Evolutionary conservation across 768 basidiomycete genomes (phyloP).

Genomic region (Boletus edulis): DNA sequence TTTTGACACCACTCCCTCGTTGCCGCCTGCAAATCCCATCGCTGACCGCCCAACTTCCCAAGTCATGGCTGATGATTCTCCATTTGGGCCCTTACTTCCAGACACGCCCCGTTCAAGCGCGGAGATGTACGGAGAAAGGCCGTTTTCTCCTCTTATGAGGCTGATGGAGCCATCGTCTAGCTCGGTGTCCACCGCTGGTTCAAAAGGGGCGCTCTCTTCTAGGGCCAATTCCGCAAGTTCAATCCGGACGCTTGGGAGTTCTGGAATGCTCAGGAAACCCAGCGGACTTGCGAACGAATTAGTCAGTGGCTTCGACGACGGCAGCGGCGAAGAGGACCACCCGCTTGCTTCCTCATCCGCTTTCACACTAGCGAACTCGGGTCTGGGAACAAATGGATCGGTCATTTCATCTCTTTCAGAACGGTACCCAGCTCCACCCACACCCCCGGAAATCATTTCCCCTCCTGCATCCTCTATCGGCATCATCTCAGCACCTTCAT

Average conservation of each 20-base stretch:
- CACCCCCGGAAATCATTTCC: slow-evolving; percentile 29
- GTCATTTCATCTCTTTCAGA: slow-evolving; percentile 29
- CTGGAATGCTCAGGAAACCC: slow-evolving; percentile 10
- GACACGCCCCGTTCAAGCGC: slow-evolving; percentile 29
- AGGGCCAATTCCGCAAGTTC: slow-evolving; percentile 12
- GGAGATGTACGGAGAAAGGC: slow-evolving; percentile 25
- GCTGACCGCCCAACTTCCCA: slow-evolving; percentile 6
- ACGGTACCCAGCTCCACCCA: slow-evolving; percentile 28
- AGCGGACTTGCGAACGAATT: slow-evolving; percentile 22
- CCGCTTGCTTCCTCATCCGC: background rate
- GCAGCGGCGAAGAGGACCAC: background rate
- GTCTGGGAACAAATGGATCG: background rate
- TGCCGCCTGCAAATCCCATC: slow-evolving; percentile 13
- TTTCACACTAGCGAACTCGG: background rate
- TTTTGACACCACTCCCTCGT: background rate
- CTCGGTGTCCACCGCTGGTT: background rate
- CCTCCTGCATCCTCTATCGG: slow-evolving; percentile 24
- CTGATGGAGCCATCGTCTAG: slow-evolving; percentile 19
- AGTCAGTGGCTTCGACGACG: background rate
- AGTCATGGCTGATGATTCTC: slow-evolving; percentile 23
- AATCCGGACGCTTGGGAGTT: slow-evolving; percentile 2
- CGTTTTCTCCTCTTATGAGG: slow-evolving; percentile 28
- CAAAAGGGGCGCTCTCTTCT: slow-evolving; percentile 7
- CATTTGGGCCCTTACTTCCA: slow-evolving; percentile 30
- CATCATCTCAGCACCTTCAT: slow-evolving; percentile 21